phyloP scores from a whole-genome alignment of 2,329 filamentous ascomycete species.

The Fusarium nelsonii region DNA sequence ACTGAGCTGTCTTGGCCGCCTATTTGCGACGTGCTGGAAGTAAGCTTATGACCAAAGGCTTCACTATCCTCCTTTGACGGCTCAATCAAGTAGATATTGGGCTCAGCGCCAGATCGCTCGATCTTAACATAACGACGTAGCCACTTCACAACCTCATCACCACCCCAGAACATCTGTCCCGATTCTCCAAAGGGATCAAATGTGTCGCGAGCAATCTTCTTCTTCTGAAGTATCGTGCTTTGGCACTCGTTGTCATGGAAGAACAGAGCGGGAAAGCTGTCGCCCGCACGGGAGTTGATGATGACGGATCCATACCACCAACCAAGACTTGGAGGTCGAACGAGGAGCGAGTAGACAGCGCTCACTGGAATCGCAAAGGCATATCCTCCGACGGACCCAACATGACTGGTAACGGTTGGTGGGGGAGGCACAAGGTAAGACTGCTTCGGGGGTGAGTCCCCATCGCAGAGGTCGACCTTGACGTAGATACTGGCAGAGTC shows the following conservation, averaged over 20 bases:
- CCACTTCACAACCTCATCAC: conserved; percentile 95
- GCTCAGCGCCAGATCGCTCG: conserved; percentile 86
- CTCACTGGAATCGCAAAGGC: conserved; percentile 92
- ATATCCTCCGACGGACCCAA: conserved; percentile 79
- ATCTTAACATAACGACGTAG: conserved; percentile 85
- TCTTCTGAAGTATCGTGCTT: conserved; percentile 93
- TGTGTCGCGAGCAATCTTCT: conserved; percentile 82
- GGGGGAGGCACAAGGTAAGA: conserved; percentile 92
- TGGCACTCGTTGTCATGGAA: conserved; percentile 98
- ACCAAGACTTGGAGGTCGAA: conserved; percentile 90
- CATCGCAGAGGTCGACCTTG: conserved; percentile 91
- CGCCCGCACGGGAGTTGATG: conserved; percentile 89
- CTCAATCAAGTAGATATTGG: conserved; percentile 91
- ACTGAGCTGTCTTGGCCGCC: conserved; percentile 51
- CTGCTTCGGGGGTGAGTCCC: conserved; percentile 83
- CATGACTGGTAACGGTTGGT: conserved; percentile 83
- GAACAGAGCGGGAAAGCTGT: conserved; percentile 95
- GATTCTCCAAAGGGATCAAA: conserved; percentile 91
- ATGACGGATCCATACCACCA: conserved; percentile 99
- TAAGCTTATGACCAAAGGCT: conserved; percentile 78
- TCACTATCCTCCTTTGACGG: conserved; percentile 86
- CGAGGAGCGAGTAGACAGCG: conserved; percentile 89
- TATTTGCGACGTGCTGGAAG: conserved; percentile 51
- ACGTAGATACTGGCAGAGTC: conserved; percentile 90
- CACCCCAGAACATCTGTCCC: conserved; percentile 96